Conservation (phyloP, 2,329 filamentous ascomycete genomes). For the Colletotrichum chrysophilum region DNA sequence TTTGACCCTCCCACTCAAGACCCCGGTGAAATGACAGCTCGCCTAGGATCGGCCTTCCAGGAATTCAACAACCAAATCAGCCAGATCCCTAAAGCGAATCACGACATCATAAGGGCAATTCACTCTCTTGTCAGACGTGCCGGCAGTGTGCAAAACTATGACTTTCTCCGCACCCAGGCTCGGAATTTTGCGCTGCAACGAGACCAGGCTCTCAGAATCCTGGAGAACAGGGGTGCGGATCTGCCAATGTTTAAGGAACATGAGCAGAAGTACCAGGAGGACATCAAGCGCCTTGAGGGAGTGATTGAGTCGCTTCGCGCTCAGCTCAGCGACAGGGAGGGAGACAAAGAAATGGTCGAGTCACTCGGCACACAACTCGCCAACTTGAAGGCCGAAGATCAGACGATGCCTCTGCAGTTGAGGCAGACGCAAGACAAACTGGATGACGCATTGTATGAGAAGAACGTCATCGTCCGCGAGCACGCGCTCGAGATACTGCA, state of each 20-base stretch:
- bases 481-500: not conserved
- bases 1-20: not conserved
- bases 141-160: not conserved
- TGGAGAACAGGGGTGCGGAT: not conserved
- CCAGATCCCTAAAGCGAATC: not conserved
- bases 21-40: not conserved
- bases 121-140: not conserved
- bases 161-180: not conserved
- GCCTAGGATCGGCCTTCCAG: not conserved
- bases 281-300: not conserved
- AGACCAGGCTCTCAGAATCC: not conserved
- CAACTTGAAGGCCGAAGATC: not conserved
- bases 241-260: not conserved
- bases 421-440: not conserved
- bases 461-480: not conserved
- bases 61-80: not conserved
- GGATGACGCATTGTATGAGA: not conserved
- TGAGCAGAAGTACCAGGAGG: not conserved
- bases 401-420: not conserved
- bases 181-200: not conserved
- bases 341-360: not conserved
- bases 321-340: not conserved
- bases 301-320: not conserved
- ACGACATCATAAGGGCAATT: not conserved
- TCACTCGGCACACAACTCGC: not conserved